These are phyloP conservation scores for Colletotrichum tofieldiae DNA, from an alignment of 2,329 filamentous ascomycete species.

Conservation along the genomic window DNA sequence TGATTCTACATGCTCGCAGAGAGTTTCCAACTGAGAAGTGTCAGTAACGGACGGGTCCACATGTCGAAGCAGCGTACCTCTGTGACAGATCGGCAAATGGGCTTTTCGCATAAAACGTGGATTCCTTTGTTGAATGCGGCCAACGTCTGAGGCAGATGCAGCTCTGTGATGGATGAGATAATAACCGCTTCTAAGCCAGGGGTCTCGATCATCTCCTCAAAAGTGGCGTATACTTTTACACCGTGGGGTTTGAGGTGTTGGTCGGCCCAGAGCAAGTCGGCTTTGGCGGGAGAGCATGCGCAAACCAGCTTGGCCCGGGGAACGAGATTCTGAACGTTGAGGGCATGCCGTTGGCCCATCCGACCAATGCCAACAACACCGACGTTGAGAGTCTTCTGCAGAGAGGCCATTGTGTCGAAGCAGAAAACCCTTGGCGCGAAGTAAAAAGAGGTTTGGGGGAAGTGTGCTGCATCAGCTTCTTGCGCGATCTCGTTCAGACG, in stretches of 20 bases:
- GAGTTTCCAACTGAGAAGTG: too few species aligned
- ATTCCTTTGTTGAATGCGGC: slow-evolving; percentile 68
- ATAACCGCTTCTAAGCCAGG: slow-evolving; percentile 58
- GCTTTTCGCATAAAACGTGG: slow-evolving; percentile 74
- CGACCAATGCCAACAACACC: slow-evolving; percentile 66
- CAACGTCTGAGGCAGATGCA: slow-evolving; percentile 71
- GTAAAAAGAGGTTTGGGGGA: neutral
- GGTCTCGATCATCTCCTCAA: slow-evolving; percentile 62
- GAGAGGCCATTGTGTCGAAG: slow-evolving; percentile 1
- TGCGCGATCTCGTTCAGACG: too few species aligned
- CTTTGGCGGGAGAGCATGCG: too few species aligned
- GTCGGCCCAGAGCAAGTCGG: too few species aligned
- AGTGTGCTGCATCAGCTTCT: too few species aligned
- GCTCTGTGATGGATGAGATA: slow-evolving; percentile 61
- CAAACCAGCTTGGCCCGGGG: slow-evolving; percentile 59
- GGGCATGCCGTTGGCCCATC: slow-evolving; percentile 67
- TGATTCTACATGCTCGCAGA: too few species aligned
- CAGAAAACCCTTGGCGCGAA: neutral
- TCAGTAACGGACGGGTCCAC: slow-evolving; percentile 64
- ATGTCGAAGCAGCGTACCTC: slow-evolving; percentile 76
- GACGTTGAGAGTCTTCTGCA: slow-evolving; percentile 55
- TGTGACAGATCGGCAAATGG: slow-evolving; percentile 70
- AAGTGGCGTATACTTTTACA: slow-evolving; percentile 60
- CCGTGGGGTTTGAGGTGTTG: slow-evolving; percentile 50
- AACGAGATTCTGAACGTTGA: slow-evolving; percentile 61